Evolutionary conservation across 2,329 filamentous ascomycete species (phyloP), one percentile per base, ranked within the genome.

Genomic region (Dendryphion nanum): DNA sequence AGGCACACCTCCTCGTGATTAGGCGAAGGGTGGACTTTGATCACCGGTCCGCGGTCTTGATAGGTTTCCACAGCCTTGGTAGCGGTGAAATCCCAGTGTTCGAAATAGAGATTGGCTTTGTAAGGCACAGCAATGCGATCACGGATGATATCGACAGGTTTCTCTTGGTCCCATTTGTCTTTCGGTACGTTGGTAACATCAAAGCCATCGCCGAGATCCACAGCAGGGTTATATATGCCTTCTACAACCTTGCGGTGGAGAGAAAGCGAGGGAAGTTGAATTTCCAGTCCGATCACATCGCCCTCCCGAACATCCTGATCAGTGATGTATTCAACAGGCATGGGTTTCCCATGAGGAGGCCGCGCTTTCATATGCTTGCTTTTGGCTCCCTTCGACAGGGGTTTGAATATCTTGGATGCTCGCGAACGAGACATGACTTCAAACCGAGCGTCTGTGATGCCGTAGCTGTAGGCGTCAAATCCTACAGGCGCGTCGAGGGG

Each of bases 101-200:
- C 91, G 65, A 95, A 96, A 70, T 94, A 95, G 37, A 90, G 85
- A 63, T 94, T 89, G 29, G 85, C 82, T 66, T 95, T 96, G 73
- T 95, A 94, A 7, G 90, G 83, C 50, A 97, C 95, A 1, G 93
- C 90, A 30, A 96, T 89, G 33, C 93, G 86, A 65, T 98, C 94
- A 45, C 94, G 88, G 42, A 98, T 87, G 45, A 97, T 86, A 63
- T 97, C 93, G 13, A 81, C 70, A 0, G 78, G 78, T n/a, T 77
- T 74, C 1, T 77, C 73, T 20, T 45, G 21, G 17, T 48, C 44
- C 18, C 57, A 52, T 2, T 62, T 59, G 12, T 68, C 66, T 30
- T 44, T 47, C 15, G 52, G 36, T 31, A 44, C 42, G 29, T 48
- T 17, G 2, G 15, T 24, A 4, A 78, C 73, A 30, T 83, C 80